Conservation (phyloP, 2,329 filamentous ascomycete genomes). For the Metarhizium anisopliae region DNA sequence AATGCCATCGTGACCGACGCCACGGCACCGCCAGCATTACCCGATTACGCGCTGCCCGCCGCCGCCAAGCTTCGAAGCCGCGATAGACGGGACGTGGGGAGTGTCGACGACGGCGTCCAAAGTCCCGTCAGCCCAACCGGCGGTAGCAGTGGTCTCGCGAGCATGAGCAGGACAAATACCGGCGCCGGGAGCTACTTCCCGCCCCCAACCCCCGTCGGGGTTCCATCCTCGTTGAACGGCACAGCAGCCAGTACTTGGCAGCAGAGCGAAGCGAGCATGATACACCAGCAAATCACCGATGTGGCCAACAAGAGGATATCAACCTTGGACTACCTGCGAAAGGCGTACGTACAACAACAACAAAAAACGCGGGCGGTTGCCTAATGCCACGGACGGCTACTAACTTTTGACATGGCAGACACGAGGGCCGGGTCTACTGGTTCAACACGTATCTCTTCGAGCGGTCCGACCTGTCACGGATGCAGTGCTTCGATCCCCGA, state of each 20-base stretch:
- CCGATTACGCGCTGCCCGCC: conserved; percentile 42
- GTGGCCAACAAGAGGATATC: conserved; percentile 87
- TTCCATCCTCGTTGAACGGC: not conserved
- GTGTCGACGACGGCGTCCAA: conserved; percentile 6
- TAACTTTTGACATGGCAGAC: conserved; percentile 39
- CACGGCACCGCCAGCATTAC: conserved; percentile 41
- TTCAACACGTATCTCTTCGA: conserved; percentile 96
- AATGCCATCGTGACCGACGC: conserved; percentile 34
- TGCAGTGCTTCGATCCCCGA: conserved; percentile 77
- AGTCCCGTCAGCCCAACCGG: conserved; percentile 10
- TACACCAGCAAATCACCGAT: conserved; percentile 66
- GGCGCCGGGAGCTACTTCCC: conserved; percentile 10
- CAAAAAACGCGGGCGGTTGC: too few relatives aligned
- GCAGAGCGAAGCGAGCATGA: conserved; percentile 37
- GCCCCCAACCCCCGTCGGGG: conserved; percentile 10
- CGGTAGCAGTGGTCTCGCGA: conserved; percentile 8
- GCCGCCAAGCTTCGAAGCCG: conserved; percentile 33
- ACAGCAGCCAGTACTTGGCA: conserved; percentile 19
- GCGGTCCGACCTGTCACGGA: conserved; percentile 65
- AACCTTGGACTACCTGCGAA: conserved; percentile 84
- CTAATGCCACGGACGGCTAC: not conserved
- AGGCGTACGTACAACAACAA: conserved; percentile 55
- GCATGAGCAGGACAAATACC: conserved; percentile 8
- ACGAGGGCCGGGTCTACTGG: conserved; percentile 94
- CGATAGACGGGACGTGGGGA: conserved; percentile 9